A percentile compares a stretch with the other conserved stretches of the same genome.
Conservation (phyloP, 2,329 filamentous ascomycete genomes). For the Lasiodiplodia citricola region DNA sequence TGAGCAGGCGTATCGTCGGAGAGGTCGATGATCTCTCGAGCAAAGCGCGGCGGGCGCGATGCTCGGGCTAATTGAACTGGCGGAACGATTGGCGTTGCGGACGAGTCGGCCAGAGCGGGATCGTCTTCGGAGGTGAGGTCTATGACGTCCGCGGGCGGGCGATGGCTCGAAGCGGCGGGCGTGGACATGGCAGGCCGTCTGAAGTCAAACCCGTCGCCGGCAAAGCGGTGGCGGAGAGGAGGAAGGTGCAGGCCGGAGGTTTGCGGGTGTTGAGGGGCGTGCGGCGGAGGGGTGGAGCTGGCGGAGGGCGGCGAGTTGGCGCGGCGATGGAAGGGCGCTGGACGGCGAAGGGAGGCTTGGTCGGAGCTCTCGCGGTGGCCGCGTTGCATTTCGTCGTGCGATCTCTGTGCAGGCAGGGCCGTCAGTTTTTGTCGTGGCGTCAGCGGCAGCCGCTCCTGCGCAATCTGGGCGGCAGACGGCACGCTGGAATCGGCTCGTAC, state of each 20-base stretch:
- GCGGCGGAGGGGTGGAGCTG: slow-evolving; percentile 15
- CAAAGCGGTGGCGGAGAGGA: slow-evolving; percentile 35
- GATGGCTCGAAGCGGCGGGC: slow-evolving; percentile 12
- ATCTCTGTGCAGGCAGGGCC: slow-evolving; percentile 35
- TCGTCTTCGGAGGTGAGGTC: slow-evolving; percentile 46
- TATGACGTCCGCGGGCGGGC: slow-evolving; percentile 34
- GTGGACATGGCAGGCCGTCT: slow-evolving; percentile 54
- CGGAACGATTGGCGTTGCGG: slow-evolving; percentile 27
- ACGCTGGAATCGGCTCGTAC: slow-evolving; percentile 12
- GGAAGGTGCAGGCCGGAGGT: slow-evolving; percentile 35
- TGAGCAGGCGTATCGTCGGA: slow-evolving; percentile 44
- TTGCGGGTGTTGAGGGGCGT: slow-evolving; percentile 28
- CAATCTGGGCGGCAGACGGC: background rate
- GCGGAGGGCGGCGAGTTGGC: slow-evolving; percentile 26
- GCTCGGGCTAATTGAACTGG: slow-evolving; percentile 35
- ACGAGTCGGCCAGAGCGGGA: slow-evolving; percentile 34
- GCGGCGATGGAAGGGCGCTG: slow-evolving; percentile 30
- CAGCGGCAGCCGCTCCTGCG: background rate
- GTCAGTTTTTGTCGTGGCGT: slow-evolving; percentile 22
- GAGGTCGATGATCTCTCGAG: slow-evolving; percentile 51
- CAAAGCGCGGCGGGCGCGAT: slow-evolving; percentile 48
- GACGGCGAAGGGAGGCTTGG: slow-evolving; percentile 31
- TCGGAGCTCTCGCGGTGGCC: slow-evolving; percentile 36
- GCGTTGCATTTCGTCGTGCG: slow-evolving; percentile 42
- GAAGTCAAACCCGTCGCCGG: slow-evolving; percentile 62